Conservation (phyloP, 257 asterid species). For the Ophiorrhiza pumila region DNA sequence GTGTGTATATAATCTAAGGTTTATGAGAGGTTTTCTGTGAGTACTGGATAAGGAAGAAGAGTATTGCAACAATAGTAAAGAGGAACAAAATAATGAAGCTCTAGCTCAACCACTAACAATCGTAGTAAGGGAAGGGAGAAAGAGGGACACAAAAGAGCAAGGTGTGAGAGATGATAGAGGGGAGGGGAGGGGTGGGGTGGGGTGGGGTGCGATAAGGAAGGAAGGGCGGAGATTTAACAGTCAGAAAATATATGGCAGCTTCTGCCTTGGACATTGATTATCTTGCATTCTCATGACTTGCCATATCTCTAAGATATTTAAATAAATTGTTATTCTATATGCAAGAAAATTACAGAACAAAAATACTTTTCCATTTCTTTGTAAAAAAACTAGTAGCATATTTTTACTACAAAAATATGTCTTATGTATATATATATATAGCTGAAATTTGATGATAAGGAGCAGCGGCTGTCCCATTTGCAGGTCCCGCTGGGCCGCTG, state of each 20-base stretch:
- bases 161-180: slow-evolving; percentile 19
- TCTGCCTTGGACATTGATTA: slow-evolving; percentile 30
- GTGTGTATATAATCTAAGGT: slow-evolving; percentile 12
- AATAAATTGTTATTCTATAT: too few relatives aligned
- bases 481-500: slow-evolving; percentile 17
- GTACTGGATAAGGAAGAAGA: slow-evolving; percentile 32
- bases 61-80: slow-evolving; percentile 28
- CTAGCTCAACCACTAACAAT: not conserved
- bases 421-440: not conserved
- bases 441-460: slow-evolving; percentile 2
- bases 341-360: too few relatives aligned
- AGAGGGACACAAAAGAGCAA: slow-evolving; percentile 21
- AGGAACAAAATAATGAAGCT: slow-evolving; percentile 19
- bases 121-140: slow-evolving; percentile 11
- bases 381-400: too few relatives aligned
- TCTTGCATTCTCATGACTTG: too few relatives aligned
- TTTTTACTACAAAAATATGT: too few relatives aligned
- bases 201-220: slow-evolving; percentile 98
- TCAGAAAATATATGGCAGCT: slow-evolving; percentile 59
- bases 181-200: slow-evolving; percentile 35
- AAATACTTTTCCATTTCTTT: too few relatives aligned
- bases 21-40: slow-evolving; percentile 29
- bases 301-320: too few relatives aligned
- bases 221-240: slow-evolving; percentile 93
- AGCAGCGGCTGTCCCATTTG: slow-evolving; percentile 15